Evolutionary conservation across 352 stramenopile genomes (phyloP).

Genomic region (Globisporangium paddicum): DNA sequence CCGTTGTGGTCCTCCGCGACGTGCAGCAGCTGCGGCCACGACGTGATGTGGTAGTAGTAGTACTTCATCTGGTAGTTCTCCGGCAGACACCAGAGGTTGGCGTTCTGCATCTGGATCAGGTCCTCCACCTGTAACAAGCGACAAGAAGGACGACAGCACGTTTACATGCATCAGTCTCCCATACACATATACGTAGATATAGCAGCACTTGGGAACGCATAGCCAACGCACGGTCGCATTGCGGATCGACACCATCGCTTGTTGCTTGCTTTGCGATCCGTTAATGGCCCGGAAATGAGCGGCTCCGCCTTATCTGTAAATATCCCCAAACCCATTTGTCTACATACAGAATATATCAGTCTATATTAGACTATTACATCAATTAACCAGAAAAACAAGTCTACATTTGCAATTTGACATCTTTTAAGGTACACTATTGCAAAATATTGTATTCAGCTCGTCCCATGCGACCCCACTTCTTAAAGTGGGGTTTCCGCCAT

Average conservation of each 20-base stretch:
- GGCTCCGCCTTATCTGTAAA: neutral
- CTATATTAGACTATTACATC: no score
- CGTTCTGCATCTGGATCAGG: conserved; percentile 98
- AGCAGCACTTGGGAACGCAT: neutral
- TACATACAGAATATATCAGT: neutral
- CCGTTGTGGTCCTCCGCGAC: conserved; percentile 97
- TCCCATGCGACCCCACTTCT: neutral
- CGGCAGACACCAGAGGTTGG: conserved; percentile 99
- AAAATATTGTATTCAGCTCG: no score
- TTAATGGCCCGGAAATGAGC: neutral
- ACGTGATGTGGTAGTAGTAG: conserved; percentile 99
- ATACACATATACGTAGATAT: neutral
- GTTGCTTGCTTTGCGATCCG: conserved; percentile 12
- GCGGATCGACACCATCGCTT: conserved; percentile 93
- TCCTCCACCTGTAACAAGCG: conserved; percentile 76
- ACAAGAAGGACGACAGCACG: neutral
- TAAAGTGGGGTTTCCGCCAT: neutral
- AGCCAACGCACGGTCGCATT: conserved; percentile 81
- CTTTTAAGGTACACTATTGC: no score
- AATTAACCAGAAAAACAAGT: neutral
- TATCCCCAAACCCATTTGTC: neutral
- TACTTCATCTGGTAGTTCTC: conserved; percentile 99
- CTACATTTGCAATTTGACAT: neutral
- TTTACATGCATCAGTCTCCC: no score
- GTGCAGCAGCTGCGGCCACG: conserved; percentile 98